phyloP scores from a whole-genome alignment of 208 protist genomes.

The Balamuthia mandrillaris region DNA sequence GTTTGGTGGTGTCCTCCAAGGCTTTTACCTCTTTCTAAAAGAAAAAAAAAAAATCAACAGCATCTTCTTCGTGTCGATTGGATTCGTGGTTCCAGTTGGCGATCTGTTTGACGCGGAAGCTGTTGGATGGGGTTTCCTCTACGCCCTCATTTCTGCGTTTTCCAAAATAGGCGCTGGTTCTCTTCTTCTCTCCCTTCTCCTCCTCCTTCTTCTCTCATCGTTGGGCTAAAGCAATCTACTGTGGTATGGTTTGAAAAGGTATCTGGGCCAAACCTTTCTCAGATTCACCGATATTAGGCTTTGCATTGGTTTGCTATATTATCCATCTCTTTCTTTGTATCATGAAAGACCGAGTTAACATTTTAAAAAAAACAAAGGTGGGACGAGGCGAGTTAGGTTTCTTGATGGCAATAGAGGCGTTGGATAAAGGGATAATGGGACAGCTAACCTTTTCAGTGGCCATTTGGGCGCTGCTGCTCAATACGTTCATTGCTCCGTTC shows the following conservation, averaged over 20 bases:
- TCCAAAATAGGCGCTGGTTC: constrained; percentile 1
- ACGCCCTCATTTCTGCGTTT: neutral
- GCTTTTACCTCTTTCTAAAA: too few species aligned
- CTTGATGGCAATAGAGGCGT: neutral
- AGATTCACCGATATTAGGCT: too few species aligned
- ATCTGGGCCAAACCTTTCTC: too few species aligned
- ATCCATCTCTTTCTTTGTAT: neutral
- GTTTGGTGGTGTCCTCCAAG: too few species aligned
- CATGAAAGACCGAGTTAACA: too few species aligned
- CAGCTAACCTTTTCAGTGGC: neutral
- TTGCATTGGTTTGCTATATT: neutral
- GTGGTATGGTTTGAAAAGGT: too few species aligned
- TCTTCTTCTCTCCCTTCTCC: too few species aligned
- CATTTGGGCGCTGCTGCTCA: constrained; percentile 1
- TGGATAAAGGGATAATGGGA: neutral
- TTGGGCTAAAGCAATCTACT: too few species aligned
- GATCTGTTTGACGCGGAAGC: neutral
- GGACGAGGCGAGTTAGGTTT: constrained; percentile 8
- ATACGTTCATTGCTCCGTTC: constrained; percentile 6
- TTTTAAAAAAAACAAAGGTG: neutral
- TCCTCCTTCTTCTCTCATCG: too few species aligned
- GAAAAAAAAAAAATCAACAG: neutral
- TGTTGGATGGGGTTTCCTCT: neutral
- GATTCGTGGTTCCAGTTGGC: constrained; percentile 24
- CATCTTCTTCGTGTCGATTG: constrained; percentile 33